Percentiles rank a stretch among this genome's conserved stretches.
Conservation (phyloP, 495 filamentous ascomycete genomes). For the Glarea lozoyensis region DNA sequence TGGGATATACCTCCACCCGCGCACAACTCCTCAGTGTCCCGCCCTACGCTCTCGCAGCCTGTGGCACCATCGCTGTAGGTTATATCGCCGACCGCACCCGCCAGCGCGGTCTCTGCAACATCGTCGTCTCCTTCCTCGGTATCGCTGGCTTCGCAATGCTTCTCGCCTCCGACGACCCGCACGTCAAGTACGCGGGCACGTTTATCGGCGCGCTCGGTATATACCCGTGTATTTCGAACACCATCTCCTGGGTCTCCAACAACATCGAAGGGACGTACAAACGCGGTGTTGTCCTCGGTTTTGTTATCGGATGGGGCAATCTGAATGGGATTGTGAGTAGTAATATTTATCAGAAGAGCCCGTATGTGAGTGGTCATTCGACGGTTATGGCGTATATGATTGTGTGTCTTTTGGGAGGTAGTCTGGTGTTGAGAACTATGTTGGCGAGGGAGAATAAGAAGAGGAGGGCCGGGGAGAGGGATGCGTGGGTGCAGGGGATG, state of each 20-base stretch:
- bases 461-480: slow-evolving; percentile 53
- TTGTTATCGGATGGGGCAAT: slow-evolving; percentile 92
- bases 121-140: slow-evolving; percentile 58
- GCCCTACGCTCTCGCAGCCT: slow-evolving; percentile 74
- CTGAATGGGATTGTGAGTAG: slow-evolving; percentile 77
- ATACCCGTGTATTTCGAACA: slow-evolving; percentile 88
- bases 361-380: slow-evolving; percentile 36
- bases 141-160: slow-evolving; percentile 77
- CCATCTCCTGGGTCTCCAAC: slow-evolving; percentile 81
- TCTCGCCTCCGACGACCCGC: slow-evolving; percentile 46
- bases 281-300: slow-evolving; percentile 74
- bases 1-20: slow-evolving; percentile 61
- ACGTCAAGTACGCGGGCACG: slow-evolving; percentile 69
- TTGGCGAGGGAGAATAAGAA: slow-evolving; percentile 56
- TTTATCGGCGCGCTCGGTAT: slow-evolving; percentile 87
- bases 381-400: slow-evolving; percentile 41
- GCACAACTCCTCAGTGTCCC: slow-evolving; percentile 82
- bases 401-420: slow-evolving; percentile 40
- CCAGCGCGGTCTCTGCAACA: slow-evolving; percentile 77
- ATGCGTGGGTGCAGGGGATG: slow-evolving; percentile 57
- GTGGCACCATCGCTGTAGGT: slow-evolving; percentile 69
- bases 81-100: slow-evolving; percentile 71
- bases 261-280: slow-evolving; percentile 92
- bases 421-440: slow-evolving; percentile 54
- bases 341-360: slow-evolving; percentile 52